Percentiles rank a stretch among this genome's conserved stretches.
Evolutionary conservation across 1,284 basidiomycete genomes (phyloP).

Genomic region (Tranzscheliella williamsii): DNA sequence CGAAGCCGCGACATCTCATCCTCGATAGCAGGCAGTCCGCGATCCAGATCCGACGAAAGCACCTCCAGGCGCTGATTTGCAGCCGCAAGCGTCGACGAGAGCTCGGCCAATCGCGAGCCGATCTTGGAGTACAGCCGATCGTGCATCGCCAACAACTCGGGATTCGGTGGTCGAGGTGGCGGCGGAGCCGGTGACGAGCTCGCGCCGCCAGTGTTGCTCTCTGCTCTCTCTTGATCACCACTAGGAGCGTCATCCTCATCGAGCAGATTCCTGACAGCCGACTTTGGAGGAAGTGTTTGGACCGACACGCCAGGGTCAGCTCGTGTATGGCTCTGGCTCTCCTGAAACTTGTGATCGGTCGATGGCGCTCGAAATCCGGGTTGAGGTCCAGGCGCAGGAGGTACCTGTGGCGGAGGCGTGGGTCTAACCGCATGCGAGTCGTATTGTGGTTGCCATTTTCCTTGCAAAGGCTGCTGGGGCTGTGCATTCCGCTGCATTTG

Average conservation of each 20-base stretch:
- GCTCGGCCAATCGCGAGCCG: slow-evolving; percentile 70
- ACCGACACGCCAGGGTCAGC: too few species aligned
- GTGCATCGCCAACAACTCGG: slow-evolving; percentile 81
- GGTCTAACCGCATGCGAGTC: too few species aligned
- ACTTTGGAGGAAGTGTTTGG: slow-evolving; percentile 13
- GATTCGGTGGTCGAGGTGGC: slow-evolving; percentile 77
- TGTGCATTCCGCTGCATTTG: too few species aligned
- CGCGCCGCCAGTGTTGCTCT: not conserved
- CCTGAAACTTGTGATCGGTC: too few species aligned
- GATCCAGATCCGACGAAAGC: slow-evolving; percentile 79
- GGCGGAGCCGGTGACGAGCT: slow-evolving; percentile 64
- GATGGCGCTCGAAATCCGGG: too few species aligned
- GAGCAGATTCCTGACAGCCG: slow-evolving; percentile 24
- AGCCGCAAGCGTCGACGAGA: slow-evolving; percentile 70
- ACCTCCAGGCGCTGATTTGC: slow-evolving; percentile 77
- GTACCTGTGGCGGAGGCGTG: too few species aligned
- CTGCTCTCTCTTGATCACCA: too few species aligned
- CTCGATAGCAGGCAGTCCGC: slow-evolving; percentile 85
- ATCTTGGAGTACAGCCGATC: slow-evolving; percentile 77
- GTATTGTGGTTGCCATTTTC: too few species aligned
- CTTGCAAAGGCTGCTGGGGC: too few species aligned
- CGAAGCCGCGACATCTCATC: slow-evolving; percentile 95
- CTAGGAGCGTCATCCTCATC: slow-evolving; percentile 36
- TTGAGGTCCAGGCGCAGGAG: too few species aligned
- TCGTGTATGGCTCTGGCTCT: too few species aligned